Base-by-base conservation (phyloP, 2,329 filamentous ascomycete species). In the Phialophora verrucosa region DNA sequence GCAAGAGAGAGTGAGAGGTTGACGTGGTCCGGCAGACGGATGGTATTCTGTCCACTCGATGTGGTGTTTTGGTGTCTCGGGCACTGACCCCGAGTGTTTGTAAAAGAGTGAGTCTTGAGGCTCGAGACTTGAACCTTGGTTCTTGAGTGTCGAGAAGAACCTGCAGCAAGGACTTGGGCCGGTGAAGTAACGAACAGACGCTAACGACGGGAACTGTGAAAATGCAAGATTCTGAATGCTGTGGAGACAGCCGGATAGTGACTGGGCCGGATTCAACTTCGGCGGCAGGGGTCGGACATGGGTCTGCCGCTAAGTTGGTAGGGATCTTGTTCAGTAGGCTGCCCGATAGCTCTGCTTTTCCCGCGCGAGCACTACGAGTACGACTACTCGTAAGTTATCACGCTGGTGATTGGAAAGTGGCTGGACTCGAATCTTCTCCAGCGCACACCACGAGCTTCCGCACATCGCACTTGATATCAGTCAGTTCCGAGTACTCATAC, bases 191-290 rank as follows among this genome's bases (percentile, higher is more conserved):
- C n/a, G 49, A 44, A 25, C 35, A 61, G 49, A 20, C 27, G 27
- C 31, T 35, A 35, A 29, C 4, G 8, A 59, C 44, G 49, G 59
- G 49, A 54, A 42, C 47, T 27, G 59, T 53, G 59, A 61, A 54
- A 61, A 61, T 61, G 51, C 58, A 55, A 59, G 65, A 56, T 64
- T 32, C 32, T 63, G 44, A 56, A 56, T 51, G 27, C 4, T n/a
- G 54, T 62, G 60, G 60, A 62, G 51, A 12, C 27, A n/a, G 20
- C 49, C 59, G 59, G 59, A 38, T 38, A 11, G 47, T 25, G 59
- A 51, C 49, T 25, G 59, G 49, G 59, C 20, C 53, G 29, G 29
- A 31, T 20, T 35, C 29, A 11, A 44, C 29, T 27, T 32, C n/a
- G n/a, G 20, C 32, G 20, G 25, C 35, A 61, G 49, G 59, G 59